Evolutionary conservation across 345 rosid genomes (phyloP), one percentile per base, ranked within the genome.

Genomic region (Hevea brasiliensis): DNA sequence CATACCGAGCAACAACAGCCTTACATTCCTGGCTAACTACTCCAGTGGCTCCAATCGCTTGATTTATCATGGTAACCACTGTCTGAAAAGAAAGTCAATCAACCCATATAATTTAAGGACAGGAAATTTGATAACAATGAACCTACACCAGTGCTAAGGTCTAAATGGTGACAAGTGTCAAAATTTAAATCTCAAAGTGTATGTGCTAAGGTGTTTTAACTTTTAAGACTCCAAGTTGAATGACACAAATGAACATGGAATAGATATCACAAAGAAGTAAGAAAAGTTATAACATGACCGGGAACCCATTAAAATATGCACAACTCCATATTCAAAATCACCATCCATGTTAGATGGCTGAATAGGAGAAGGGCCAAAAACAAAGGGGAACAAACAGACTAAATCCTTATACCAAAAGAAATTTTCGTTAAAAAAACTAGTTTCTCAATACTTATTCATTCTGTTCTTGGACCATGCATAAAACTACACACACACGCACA

Each of bases 1-100:
- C 82, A 61, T 74, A 79, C 35, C 74, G 72, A 20, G 72, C 51
- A 65, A 79, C 76, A 50, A 79, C 79, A 51, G 78, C 37, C 50
- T 74, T 79, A 69, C 82, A 79, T 61, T 79, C 59, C 79, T 74
- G 82, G 70, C 79, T 79, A 53, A 35, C 79, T 27, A 71, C 64
- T 59, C 82, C 82, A 29, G 69, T 17, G 23, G 79, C 82, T 65
- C 82, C 82, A 40, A 79, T 79, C 23, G 75, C 82, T 40, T 74
- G 61, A 44, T 79, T 79, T 65, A 79, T 79, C 82, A 74, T 65
- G 69, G 82, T 65, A 74, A 79, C 51, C 57, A 79, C 72, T 44
- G 79, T 44, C 79, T 79, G 72, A 20, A 78, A 55, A 65, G 0
- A 37, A 17, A 32, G 56, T 17, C 32, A 70, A 58, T 12, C 48